Base-by-base conservation (phyloP, 495 filamentous ascomycete species). In the Sabuloglossum arenarium region DNA sequence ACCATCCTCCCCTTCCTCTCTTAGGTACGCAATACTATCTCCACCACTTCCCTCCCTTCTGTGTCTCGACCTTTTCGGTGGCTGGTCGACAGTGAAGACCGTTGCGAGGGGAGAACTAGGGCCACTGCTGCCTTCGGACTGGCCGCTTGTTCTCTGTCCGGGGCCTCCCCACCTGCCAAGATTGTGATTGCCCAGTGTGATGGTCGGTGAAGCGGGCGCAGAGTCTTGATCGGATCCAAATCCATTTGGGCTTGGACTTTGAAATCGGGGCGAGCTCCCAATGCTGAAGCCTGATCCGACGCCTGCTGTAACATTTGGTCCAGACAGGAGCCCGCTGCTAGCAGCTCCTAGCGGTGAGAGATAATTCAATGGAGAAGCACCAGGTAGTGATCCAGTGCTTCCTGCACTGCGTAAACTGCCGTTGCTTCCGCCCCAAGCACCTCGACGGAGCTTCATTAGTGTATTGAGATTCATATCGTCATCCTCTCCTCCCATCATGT, bases 391-490 rank as follows among this genome's bases (percentile, higher is more conserved):
- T 31, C 78, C 78, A 45, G 79, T 78, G 60, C 76, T 76, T 58
- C 31, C 46, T 8, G 56, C 59, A 39, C 79, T 85, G 25, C 73
- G 72, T 12, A 85, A 64, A 61, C 84, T 88, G 0, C 73, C 80
- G 61, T 86, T 81, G 59, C 85, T 89, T 0, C 85, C 85, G 32
- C 85, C 85, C 78, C 86, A 94, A 0, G 86, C 84, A 51, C 75
- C 80, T 9, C 75, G 80, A 0, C 86, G 75, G 32, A 91, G 68
- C 59, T 79, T 84, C 68, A 86, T 73, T 2, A 94, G 69, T 4
- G 82, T 77, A 23, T 78, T 75, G 21, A 94, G 67, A 11, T 75
- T 77, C 76, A 90, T 81, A 39, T 82, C 77, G 54, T 88, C 83
- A 32, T 85, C 81, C 6, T 75, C 70, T 50, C 69, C 72, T 14